Base-by-base conservation (phyloP, 208 protist species). In the Lotmaria passim region DNA sequence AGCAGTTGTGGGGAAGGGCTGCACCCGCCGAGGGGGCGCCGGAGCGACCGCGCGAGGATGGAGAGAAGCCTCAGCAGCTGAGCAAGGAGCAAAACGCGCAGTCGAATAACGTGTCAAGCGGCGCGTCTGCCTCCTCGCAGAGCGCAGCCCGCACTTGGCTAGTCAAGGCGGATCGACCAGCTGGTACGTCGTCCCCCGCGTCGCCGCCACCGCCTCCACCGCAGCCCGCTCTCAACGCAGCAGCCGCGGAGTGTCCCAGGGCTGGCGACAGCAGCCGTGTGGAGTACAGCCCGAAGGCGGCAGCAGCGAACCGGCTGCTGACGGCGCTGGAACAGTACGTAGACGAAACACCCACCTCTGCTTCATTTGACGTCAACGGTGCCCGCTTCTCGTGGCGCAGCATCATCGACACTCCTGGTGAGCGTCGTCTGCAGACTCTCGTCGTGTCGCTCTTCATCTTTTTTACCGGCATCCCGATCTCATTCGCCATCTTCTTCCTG, bases 381-480 rank as follows among this genome's bases (percentile, higher is more conserved):
- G 63, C 53, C 15, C 26, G 48, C 30, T 81, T 75, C 53, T 82
- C 77, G 36, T 83, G 73, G 75, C 30, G 70, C 41, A 89, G 83
- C 57, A 53, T 90, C 41, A 47, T 86, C 10, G 78, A 85, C 64
- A 87, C 85, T 0, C 85, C 81, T 1, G 63, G 70, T 36, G 67
- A 83, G 63, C 79, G 82, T 7, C 75, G 81, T 24, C 63, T 93
- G 75, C 79, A 85, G 73, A 75, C 74, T 12, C 53, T 88, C 31
- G 41, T 78, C 11, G 55, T 86, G 36, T 82, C 70, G 24, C 41
- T 73, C n/a, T 85, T 87, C 48, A 67, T 74, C 38, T 95, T 95
- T 63, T 95, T 93, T 73, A 87, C 86, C 12, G 82, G 81, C 36
- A 77, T 91, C 43, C 82, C 86, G 1, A 71, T 91, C 41, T 86